Conservation (phyloP, 345 rosid genomes). For the Salix koriyanagi region DNA sequence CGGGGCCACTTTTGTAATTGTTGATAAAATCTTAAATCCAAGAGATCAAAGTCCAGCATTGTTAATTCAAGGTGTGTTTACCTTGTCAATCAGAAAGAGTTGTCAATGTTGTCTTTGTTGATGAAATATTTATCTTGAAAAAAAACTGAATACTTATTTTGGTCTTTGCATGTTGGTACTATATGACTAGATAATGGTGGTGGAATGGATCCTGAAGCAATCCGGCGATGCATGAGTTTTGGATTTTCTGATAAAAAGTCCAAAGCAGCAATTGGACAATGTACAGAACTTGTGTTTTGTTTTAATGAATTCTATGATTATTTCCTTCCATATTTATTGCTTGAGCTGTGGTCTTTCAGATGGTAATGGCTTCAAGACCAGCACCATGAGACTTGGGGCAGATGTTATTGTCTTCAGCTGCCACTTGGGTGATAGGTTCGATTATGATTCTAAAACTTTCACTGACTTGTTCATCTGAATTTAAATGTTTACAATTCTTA, state of each 20-base stretch:
- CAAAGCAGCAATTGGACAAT: conserved; percentile 73
- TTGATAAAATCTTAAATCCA: conserved; percentile 74
- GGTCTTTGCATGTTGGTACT: conserved; percentile 1
- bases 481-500: neutral
- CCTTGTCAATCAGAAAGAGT: neutral
- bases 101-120: neutral
- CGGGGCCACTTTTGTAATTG: conserved; percentile 90
- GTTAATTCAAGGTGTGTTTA: conserved; percentile 65
- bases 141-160: neutral
- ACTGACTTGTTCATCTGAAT: neutral
- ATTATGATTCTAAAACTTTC: conserved; percentile 8
- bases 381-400: conserved; percentile 95
- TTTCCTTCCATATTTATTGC: conserved; percentile 15
- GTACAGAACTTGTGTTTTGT: conserved; percentile 34
- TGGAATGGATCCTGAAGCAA: conserved; percentile 91
- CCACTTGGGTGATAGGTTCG: conserved; percentile 55
- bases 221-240: conserved; percentile 90
- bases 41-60: conserved; percentile 70
- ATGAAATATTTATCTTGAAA: conserved; percentile 9
- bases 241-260: conserved; percentile 90
- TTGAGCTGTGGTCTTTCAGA: conserved; percentile 50
- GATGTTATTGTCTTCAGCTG: conserved; percentile 89
- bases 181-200: conserved; percentile 80
- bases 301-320: conserved; percentile 14
- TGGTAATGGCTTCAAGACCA: conserved; percentile 96